A percentile compares a stretch with the other conserved stretches of the same genome.
Conservation (phyloP, 2,329 filamentous ascomycete genomes). For the Daldinia sp. region DNA sequence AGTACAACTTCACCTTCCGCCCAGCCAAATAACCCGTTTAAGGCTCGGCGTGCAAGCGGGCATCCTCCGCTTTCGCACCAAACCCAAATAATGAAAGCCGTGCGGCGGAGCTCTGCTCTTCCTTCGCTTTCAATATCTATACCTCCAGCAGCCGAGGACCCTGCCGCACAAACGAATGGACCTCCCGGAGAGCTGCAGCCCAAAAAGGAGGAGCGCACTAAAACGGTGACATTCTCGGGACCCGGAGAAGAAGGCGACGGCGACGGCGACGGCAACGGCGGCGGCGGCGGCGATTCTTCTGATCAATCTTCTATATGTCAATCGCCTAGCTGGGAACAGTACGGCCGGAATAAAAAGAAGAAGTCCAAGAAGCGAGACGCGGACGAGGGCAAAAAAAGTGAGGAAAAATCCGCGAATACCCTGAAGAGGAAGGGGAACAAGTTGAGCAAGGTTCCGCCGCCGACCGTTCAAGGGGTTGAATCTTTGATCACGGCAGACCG, state of each 20-base stretch:
- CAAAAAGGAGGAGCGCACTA: conserved; percentile 45
- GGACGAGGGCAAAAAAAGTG: conserved; percentile 50
- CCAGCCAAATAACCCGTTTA: conserved; percentile 42
- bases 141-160: conserved; percentile 38
- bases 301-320: conserved; percentile 64
- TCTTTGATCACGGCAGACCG: conserved; percentile 42
- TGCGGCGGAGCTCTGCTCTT: conserved; percentile 44
- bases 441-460: conserved; percentile 51
- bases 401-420: conserved; percentile 51
- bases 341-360: conserved; percentile 61
- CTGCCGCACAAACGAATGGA: conserved; percentile 33
- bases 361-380: conserved; percentile 54
- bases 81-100: conserved; percentile 48
- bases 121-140: conserved; percentile 48
- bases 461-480: conserved; percentile 34
- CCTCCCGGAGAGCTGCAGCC: conserved; percentile 29
- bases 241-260: conserved; percentile 46
- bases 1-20: conserved; percentile 43
- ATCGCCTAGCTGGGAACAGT: conserved; percentile 69
- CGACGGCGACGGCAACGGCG: conserved; percentile 41
- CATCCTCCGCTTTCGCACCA: conserved; percentile 47
- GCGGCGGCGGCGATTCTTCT: conserved; percentile 47
- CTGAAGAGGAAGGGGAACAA: conserved; percentile 50
- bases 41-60: conserved; percentile 46
- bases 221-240: conserved; percentile 53